phyloP scores from a whole-genome alignment of 2,329 filamentous ascomycete genomes.

The Sarocladium kiliense region DNA sequence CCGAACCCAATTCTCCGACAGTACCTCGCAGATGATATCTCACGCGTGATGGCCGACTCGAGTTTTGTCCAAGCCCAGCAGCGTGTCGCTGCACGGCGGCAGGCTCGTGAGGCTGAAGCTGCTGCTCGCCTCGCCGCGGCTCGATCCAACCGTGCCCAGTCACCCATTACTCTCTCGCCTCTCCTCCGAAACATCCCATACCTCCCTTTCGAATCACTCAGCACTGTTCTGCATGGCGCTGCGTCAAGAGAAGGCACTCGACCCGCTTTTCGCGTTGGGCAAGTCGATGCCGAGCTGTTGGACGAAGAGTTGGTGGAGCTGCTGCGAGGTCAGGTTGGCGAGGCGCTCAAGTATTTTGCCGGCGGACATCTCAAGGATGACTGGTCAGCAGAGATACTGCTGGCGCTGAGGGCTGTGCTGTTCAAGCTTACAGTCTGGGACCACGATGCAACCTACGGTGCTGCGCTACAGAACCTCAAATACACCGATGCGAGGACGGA shows the following conservation, averaged over 20 bases:
- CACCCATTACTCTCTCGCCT: slow-evolving; percentile 49
- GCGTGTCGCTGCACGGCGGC: slow-evolving; percentile 76
- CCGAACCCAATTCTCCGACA: neutral
- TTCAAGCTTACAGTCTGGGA: slow-evolving; percentile 98
- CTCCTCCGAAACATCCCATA: neutral
- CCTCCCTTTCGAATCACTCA: slow-evolving; percentile 57
- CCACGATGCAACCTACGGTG: slow-evolving; percentile 91
- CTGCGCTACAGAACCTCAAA: slow-evolving; percentile 82
- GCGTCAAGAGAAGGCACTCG: slow-evolving; percentile 71
- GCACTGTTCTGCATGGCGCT: slow-evolving; percentile 63
- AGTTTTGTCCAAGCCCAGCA: slow-evolving; percentile 87
- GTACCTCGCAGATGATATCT: neutral
- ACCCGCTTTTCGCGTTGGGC: slow-evolving; percentile 87
- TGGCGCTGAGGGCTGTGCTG: slow-evolving; percentile 69
- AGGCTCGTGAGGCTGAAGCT: slow-evolving; percentile 64
- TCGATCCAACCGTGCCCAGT: slow-evolving; percentile 44
- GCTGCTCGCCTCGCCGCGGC: slow-evolving; percentile 48
- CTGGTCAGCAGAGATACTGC: slow-evolving; percentile 79
- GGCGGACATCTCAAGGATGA: slow-evolving; percentile 73
- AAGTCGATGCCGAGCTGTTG: slow-evolving; percentile 91
- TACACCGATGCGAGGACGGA: slow-evolving; percentile 76
- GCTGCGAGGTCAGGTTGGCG: slow-evolving; percentile 77
- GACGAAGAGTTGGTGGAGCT: slow-evolving; percentile 90
- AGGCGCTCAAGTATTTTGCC: slow-evolving; percentile 82
- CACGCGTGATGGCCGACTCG: slow-evolving; percentile 38